Percentiles rank a stretch among this genome's conserved stretches.
phyloP scores from a whole-genome alignment of 2,329 filamentous ascomycete species.

The Microcyclosporella mali region DNA sequence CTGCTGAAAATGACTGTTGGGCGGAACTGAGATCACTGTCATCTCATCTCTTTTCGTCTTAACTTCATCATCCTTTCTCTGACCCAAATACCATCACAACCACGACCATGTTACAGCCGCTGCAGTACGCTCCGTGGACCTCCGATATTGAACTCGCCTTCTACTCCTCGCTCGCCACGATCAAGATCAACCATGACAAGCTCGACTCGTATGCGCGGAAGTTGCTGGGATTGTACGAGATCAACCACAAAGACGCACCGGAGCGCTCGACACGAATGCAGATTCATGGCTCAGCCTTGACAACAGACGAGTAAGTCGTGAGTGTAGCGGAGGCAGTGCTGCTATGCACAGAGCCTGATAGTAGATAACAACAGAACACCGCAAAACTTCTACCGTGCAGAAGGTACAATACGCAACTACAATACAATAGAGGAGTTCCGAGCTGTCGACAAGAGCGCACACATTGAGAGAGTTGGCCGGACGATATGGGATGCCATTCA shows the following conservation, averaged over 20 bases:
- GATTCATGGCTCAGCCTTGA: constrained; percentile 79
- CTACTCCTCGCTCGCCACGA: constrained; percentile 83
- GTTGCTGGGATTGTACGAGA: constrained; percentile 82
- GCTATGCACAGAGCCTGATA: background rate
- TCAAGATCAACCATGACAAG: constrained; percentile 95
- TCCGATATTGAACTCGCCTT: constrained; percentile 95
- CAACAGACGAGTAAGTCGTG: constrained; percentile 66
- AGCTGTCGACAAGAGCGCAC: constrained; percentile 68
- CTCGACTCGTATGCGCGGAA: constrained; percentile 88
- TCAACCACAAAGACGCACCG: constrained; percentile 63
- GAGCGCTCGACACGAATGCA: constrained; percentile 82
- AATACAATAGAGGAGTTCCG: constrained; percentile 95
- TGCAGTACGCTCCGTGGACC: constrained; percentile 81
- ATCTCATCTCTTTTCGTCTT: background rate
- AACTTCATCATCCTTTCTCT: background rate
- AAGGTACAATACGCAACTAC: constrained; percentile 91
- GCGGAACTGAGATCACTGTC: background rate
- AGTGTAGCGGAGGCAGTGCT: background rate
- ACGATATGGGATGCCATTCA: constrained; percentile 98
- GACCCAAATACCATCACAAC: background rate
- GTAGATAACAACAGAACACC: constrained; percentile 50
- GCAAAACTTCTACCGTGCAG: constrained; percentile 69
- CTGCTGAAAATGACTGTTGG: background rate
- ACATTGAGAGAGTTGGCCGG: constrained; percentile 71
- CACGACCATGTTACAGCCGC: constrained; percentile 23